Base-by-base conservation (phyloP, 108 stramenopile species). In the Fragilariopsis cylindrus region DNA sequence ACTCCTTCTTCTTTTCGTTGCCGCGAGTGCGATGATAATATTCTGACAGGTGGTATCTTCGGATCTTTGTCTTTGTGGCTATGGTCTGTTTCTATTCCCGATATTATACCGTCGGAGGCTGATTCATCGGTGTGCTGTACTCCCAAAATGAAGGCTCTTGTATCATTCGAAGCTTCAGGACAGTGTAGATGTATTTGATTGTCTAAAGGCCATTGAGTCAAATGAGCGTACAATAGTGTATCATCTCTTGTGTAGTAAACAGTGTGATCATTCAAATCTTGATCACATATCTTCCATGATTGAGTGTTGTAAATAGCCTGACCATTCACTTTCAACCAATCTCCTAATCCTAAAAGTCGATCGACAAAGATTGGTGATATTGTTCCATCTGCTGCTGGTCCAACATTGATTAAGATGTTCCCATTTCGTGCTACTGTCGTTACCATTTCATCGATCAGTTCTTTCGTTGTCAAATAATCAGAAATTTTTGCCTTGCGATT, bases 291-390 rank as follows among this genome's bases (percentile, higher is more conserved):
- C 16, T n/a, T 50, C 84, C 84, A 85, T 3, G 84, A 77, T 76
- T 46, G 44, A 3, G 64, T 79, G 5, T 64, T 56, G 74, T 85
- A 85, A n/a, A 85, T 75, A 8, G 81, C 80, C 19, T 75, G 72
- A 4, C 84, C 81, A 66, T 85, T 85, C 2, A 85, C 84, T 3
- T 54, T 9, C 4, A 85, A 77, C 84, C 84, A 85, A 9, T 78
- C 67, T 30, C 84, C 84, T 44, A 85, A 78, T 3, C 78, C 81
- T 15, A 85, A 49, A 30, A 85, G 52, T 2, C 84, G 76, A 64
- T 85, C 84, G 0, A 70, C 66, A 58, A 85, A 81, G 47, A 81
- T 77, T 7, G 84, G 79, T 13, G 46, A 16, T 15, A 85, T 78
- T 5, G 81, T 85, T 4, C 84, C 84, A 57, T 85, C 84, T 12